Evolutionary conservation across 495 filamentous ascomycete species (phyloP).

Genomic region (Penicillium malachiteum): DNA sequence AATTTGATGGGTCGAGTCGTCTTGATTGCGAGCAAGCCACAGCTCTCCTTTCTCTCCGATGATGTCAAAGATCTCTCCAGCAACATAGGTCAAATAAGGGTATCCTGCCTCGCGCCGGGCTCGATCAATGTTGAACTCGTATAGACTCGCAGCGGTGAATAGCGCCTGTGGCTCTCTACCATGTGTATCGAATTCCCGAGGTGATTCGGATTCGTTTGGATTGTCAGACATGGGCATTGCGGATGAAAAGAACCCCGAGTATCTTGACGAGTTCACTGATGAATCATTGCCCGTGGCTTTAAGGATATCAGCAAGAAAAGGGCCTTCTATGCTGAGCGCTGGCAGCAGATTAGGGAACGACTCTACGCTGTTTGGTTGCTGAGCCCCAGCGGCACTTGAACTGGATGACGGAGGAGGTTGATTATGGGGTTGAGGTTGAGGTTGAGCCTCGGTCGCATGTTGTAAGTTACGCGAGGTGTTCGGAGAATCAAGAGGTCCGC

Average conservation of each 20-base stretch:
- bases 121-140: slow-evolving; percentile 93
- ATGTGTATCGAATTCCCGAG: slow-evolving; percentile 19
- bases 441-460: slow-evolving; percentile 22
- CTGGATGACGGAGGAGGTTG: too few relatives aligned
- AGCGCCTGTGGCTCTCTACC: slow-evolving; percentile 54
- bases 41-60: slow-evolving; percentile 95
- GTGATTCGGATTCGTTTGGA: slow-evolving; percentile 26
- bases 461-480: slow-evolving; percentile 31
- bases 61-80: slow-evolving; percentile 89
- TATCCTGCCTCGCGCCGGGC: slow-evolving; percentile 91
- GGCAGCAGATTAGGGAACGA: slow-evolving; percentile 44
- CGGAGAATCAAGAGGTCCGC: slow-evolving; percentile 17
- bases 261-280: slow-evolving; percentile 36
- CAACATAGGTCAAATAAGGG: slow-evolving; percentile 92
- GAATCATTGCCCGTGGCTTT: slow-evolving; percentile 22
- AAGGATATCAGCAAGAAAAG: slow-evolving; percentile 42
- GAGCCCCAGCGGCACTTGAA: too few relatives aligned
- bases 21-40: slow-evolving; percentile 96
- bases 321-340: slow-evolving; percentile 42
- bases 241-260: slow-evolving; percentile 77
- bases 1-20: slow-evolving; percentile 72
- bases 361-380: slow-evolving; percentile 10
- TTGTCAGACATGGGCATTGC: slow-evolving; percentile 79
- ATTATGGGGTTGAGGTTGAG: not conserved
- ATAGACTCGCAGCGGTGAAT: slow-evolving; percentile 90